A percentile compares a stretch with the other conserved stretches of the same genome.
These are phyloP conservation scores for Penicillium frequentans DNA, from an alignment of 2,329 filamentous ascomycete species.

Conservation along the genomic window DNA sequence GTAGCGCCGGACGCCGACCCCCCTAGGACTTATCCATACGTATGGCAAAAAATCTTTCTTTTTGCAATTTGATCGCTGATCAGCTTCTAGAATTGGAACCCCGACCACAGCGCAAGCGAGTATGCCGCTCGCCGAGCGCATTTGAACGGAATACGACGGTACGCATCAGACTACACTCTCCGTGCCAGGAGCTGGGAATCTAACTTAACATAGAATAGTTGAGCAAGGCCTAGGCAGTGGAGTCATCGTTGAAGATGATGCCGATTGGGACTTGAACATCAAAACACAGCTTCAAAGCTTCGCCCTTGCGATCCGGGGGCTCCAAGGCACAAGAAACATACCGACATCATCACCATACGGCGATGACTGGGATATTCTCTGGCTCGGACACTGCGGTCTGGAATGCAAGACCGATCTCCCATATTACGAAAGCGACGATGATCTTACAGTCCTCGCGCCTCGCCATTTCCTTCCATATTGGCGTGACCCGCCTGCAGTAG, in stretches of 20 bases:
- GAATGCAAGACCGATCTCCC: slow-evolving; percentile 14
- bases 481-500: slow-evolving; percentile 16
- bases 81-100: slow-evolving; percentile 26
- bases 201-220: too few relatives aligned
- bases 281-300: slow-evolving; percentile 49
- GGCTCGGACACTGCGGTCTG: slow-evolving; percentile 26
- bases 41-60: too few relatives aligned
- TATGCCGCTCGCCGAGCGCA: slow-evolving; percentile 22
- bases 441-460: slow-evolving; percentile 16
- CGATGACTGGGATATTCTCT: slow-evolving; percentile 36
- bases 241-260: slow-evolving; percentile 53
- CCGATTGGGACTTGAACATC: slow-evolving; percentile 58
- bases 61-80: too few relatives aligned
- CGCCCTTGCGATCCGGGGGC: slow-evolving; percentile 29
- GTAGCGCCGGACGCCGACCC: slow-evolving; percentile 14
- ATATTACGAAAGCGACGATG: slow-evolving; percentile 12
- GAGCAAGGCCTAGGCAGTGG: slow-evolving; percentile 12
- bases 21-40: slow-evolving; percentile 22
- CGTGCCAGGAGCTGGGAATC: too few relatives aligned
- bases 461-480: slow-evolving; percentile 23
- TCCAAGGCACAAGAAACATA: slow-evolving; percentile 30
- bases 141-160: slow-evolving; percentile 21
- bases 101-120: slow-evolving; percentile 14
- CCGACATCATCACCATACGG: slow-evolving; percentile 49
- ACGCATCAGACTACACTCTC: not conserved